These are phyloP conservation scores for Pugionium dolabratum DNA, from an alignment of 345 rosid species.

Conservation along the genomic window DNA sequence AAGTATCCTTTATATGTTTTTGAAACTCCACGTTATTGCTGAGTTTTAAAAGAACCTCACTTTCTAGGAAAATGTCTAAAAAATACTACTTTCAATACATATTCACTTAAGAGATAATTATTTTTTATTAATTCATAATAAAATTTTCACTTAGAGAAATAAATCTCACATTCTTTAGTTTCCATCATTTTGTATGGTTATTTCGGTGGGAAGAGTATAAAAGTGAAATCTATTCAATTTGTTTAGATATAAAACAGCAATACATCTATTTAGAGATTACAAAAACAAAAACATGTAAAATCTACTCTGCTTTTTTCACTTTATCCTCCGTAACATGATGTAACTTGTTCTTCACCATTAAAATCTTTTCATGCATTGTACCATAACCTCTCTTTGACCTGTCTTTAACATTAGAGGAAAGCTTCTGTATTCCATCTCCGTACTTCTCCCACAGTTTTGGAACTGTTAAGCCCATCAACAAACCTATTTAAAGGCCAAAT, in stretches of 20 bases:
- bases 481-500: neutral
- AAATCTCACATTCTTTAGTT: too few species aligned
- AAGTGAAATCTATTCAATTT: neutral
- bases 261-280: neutral
- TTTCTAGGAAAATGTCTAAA: too few species aligned
- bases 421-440: slow-evolving; percentile 15
- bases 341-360: slow-evolving; percentile 18
- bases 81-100: too few species aligned
- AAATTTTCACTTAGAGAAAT: too few species aligned
- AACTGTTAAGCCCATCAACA: slow-evolving; percentile 12
- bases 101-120: too few species aligned
- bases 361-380: slow-evolving; percentile 16
- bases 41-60: too few species aligned
- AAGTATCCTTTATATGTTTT: too few species aligned
- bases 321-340: slow-evolving; percentile 1
- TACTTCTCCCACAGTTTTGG: slow-evolving; percentile 29
- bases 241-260: neutral
- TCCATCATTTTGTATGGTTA: too few species aligned
- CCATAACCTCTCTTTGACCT: slow-evolving; percentile 8
- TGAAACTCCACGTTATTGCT: too few species aligned
- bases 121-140: too few species aligned
- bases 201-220: neutral
- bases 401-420: neutral
- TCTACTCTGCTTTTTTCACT: slow-evolving; percentile 20
- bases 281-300: neutral